Evolutionary conservation across 169 alveolate genomes (phyloP), one percentile per base, ranked within the genome.

Genomic region (Hepatocystis sp.): DNA sequence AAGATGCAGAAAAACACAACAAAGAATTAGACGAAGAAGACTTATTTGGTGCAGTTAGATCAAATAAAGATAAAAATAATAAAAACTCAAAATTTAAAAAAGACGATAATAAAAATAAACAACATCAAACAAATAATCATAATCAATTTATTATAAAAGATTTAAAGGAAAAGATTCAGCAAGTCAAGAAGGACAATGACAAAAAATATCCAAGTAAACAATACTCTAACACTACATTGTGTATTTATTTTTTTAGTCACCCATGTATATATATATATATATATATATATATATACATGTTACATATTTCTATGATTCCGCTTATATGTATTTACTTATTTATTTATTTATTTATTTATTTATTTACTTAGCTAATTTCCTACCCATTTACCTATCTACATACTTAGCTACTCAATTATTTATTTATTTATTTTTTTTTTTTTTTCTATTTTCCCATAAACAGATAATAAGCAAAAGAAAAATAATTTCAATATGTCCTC

Each of bases 1-100:
- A 85, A 84, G 90, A 91, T 47, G 90, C 85, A 25, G 85, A 88
- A 32, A 91, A 84, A 49, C 42, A 85, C 30, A 55, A 66, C 53
- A 67, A 88, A 27, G 93, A 91, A 21, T 66, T 84, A 67, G 95
- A 91, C 28, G 95, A 91, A 56, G 95, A 91, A 67, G 85, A 84
- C 46, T 55, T 68, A 36, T 88, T 81, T 51, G 81, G 88, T 8
- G 71, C 85, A 7, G 84, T 51, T 39, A 88, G 86, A 46, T 81
- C 40, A 28, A 56, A 60, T 34, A 68, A 68, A 34, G 86, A 68
- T 39, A 68, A 68, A 34, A 55, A 55, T 46, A 8, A 21, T 8
- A 68, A 68, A 23, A 27, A 40, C 2, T 39, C 23, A 4, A 68
- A 68, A 40, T 56, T 60, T 21, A 68, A 68, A 68, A 68, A 47